Percentiles rank a stretch among this genome's conserved stretches.
Evolutionary conservation across 305 asterid species (phyloP).

Genomic region (Fraxinus platypoda): DNA sequence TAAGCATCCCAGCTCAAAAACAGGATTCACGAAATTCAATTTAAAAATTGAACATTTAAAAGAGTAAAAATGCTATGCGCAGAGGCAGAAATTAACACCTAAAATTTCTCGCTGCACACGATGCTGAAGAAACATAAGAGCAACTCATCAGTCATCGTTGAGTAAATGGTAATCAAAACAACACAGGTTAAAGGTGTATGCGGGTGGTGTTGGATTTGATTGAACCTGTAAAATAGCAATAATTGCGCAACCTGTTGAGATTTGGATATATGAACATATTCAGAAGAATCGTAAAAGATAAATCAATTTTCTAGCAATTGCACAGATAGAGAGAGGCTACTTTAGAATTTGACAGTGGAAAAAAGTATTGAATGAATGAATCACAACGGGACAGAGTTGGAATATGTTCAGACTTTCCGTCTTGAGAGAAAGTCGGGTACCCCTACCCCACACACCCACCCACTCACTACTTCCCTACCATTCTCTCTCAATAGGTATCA

Average conservation of each 20-base stretch:
- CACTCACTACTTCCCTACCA: background rate
- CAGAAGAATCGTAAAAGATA: background rate
- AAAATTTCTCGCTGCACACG: background rate
- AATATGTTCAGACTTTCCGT: conserved; percentile 4
- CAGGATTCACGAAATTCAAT: background rate
- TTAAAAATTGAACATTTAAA: background rate
- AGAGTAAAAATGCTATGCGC: conserved; percentile 1
- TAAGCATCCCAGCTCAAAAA: background rate
- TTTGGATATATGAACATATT: background rate
- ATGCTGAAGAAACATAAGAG: background rate
- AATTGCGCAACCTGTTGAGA: background rate
- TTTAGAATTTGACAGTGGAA: background rate
- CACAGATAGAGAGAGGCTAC: background rate
- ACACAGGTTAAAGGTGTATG: background rate
- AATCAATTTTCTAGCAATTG: background rate
- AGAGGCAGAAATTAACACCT: conserved; percentile 1
- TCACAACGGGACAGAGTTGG: background rate
- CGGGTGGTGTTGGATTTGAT: background rate
- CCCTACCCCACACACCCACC: background rate
- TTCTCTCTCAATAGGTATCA: background rate
- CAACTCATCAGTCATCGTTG: background rate
- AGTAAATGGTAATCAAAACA: background rate
- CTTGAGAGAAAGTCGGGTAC: background rate
- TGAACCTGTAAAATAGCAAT: background rate
- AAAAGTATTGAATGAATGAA: conserved; percentile 2